These are phyloP conservation scores for Nitzschia putrida DNA, from an alignment of 108 stramenopile genomes.

Conservation along the genomic window DNA sequence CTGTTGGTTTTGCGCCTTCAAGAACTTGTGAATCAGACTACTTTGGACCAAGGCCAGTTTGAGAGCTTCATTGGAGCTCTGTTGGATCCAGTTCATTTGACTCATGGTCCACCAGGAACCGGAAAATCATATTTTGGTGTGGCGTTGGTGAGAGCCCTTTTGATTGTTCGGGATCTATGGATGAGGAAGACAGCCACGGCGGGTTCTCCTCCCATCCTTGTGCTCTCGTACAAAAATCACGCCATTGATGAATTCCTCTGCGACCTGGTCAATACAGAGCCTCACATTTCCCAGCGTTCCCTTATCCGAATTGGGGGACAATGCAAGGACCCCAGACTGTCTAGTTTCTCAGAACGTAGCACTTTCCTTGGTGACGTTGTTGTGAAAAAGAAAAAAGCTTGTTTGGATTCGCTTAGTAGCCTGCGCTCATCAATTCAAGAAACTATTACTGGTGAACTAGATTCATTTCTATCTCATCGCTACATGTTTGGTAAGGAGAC, in stretches of 20 bases:
- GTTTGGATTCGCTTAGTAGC: constrained; percentile 5
- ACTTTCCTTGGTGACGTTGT: constrained; percentile 9
- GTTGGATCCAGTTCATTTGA: constrained; percentile 45
- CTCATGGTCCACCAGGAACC: constrained; percentile 49
- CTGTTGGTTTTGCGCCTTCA: constrained; percentile 20
- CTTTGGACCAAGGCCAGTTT: constrained; percentile 42
- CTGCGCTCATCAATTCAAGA: constrained; percentile 14
- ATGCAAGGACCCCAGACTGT: constrained; percentile 20
- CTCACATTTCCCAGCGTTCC: background rate
- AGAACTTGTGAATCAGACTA: constrained; percentile 26
- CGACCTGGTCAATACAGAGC: constrained; percentile 36
- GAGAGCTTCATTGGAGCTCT: constrained; percentile 44
- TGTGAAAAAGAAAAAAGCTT: constrained; percentile 8
- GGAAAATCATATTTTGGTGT: constrained; percentile 42
- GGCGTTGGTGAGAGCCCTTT: constrained; percentile 42
- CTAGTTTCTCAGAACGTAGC: constrained; percentile 12
- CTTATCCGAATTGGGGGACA: constrained; percentile 22
- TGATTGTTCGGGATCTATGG: constrained; percentile 37
- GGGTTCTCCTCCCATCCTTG: constrained; percentile 44
- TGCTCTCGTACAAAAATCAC: constrained; percentile 51
- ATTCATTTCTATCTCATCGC: constrained; percentile 20
- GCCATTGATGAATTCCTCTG: constrained; percentile 45
- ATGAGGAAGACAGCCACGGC: constrained; percentile 27
- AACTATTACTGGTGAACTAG: constrained; percentile 6
- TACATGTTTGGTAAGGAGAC: background rate